Percentiles rank a stretch among this genome's conserved stretches.
Conservation (phyloP, 768 basidiomycete genomes). For the Gelatoporia subvermispora region DNA sequence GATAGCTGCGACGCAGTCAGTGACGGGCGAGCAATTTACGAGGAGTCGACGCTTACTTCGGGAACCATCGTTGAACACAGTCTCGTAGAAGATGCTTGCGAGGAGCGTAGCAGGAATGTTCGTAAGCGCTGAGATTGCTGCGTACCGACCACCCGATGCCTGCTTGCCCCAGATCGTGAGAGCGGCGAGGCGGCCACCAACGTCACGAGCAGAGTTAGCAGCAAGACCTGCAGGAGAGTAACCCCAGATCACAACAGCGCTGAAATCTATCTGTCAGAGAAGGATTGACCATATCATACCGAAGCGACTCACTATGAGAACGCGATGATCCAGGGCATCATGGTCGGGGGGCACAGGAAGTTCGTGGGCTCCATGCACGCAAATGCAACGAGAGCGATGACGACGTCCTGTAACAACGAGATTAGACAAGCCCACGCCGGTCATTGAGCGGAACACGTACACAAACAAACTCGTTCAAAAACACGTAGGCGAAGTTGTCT, state of each 20-base stretch:
- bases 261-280: conserved; percentile 17
- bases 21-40: too few relatives aligned
- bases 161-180: conserved; percentile 55
- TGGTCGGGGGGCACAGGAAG: conserved; percentile 46
- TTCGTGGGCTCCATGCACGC: conserved; percentile 55
- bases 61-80: conserved; percentile 53
- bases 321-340: conserved; percentile 48
- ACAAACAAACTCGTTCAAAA: conserved; percentile 53
- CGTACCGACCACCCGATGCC: conserved; percentile 51
- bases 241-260: conserved; percentile 57
- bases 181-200: conserved; percentile 59
- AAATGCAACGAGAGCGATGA: conserved; percentile 50
- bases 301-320: conserved; percentile 49
- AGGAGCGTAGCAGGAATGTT: conserved; percentile 63
- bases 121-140: conserved; percentile 58
- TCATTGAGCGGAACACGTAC: conserved; percentile 29
- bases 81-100: conserved; percentile 49
- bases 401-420: conserved; percentile 26
- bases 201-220: conserved; percentile 63
- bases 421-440: neutral
- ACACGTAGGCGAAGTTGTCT: conserved; percentile 38
- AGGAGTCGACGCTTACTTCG: conserved; percentile 36
- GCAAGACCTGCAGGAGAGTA: conserved; percentile 51
- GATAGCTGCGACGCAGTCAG: too few relatives aligned
- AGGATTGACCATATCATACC: neutral